These are phyloP conservation scores for Rhizophagus clarus DNA, from an alignment of 192 early-diverging fungal species.

Conservation along the genomic window DNA sequence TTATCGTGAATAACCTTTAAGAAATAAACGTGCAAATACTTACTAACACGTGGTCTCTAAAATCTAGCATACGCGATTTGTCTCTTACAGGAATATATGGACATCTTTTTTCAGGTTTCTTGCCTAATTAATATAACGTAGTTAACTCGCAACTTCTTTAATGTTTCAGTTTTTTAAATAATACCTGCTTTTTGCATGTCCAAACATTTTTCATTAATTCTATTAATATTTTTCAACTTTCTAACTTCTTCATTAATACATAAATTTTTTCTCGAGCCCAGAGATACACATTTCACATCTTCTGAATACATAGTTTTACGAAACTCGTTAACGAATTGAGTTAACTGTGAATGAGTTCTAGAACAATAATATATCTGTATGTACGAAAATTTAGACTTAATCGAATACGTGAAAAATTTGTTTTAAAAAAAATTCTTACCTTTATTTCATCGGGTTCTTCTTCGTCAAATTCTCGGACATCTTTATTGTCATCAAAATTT, in stretches of 20 bases:
- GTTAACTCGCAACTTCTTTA: background rate
- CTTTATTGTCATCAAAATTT: constrained; percentile 5
- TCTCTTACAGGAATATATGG: constrained; percentile 48
- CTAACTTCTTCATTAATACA: constrained; percentile 79
- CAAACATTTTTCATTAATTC: constrained; percentile 82
- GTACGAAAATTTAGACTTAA: background rate
- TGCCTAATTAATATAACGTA: constrained; percentile 24
- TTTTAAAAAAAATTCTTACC: constrained; percentile 39
- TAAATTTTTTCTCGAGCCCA: constrained; percentile 82
- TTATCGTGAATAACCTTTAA: background rate
- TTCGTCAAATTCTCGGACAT: constrained; percentile 29
- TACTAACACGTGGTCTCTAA: constrained; percentile 56
- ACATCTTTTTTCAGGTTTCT: constrained; percentile 46
- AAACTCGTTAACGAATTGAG: constrained; percentile 86
- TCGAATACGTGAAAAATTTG: background rate
- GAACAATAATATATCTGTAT: constrained; percentile 67
- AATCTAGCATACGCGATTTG: constrained; percentile 56
- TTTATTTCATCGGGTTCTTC: constrained; percentile 49
- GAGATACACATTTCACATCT: constrained; percentile 59
- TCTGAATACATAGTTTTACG: constrained; percentile 75
- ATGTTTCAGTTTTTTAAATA: constrained; percentile 28
- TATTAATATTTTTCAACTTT: constrained; percentile 45
- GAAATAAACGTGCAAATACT: constrained; percentile 1
- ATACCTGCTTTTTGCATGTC: constrained; percentile 75
- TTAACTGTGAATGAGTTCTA: constrained; percentile 89